phyloP scores from a whole-genome alignment of 177 flowering plant species.

The Telopea speciosissima region DNA sequence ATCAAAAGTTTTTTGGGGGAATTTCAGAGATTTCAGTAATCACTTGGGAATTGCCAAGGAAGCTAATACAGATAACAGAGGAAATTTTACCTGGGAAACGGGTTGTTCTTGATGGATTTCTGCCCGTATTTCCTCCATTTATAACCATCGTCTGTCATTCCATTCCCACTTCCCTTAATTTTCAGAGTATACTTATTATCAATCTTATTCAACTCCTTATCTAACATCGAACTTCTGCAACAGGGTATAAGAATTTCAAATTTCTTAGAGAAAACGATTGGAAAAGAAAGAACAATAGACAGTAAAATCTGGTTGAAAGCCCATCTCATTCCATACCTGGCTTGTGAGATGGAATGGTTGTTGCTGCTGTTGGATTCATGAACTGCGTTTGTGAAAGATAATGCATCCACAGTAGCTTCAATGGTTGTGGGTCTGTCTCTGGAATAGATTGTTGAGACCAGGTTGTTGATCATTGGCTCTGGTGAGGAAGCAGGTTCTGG shows the following conservation, averaged over 20 bases:
- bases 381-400: constrained; percentile 20
- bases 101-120: constrained; percentile 87
- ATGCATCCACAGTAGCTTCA: constrained; percentile 39
- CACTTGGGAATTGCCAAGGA: neutral
- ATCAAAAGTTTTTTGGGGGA: too few relatives aligned
- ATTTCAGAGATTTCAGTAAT: neutral
- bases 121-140: constrained; percentile 98
- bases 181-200: constrained; percentile 71
- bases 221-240: constrained; percentile 38
- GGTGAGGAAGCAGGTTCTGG: constrained; percentile 6
- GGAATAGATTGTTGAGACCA: constrained; percentile 29
- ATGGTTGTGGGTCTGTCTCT: constrained; percentile 65
- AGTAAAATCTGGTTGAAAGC: neutral
- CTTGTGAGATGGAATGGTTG: constrained; percentile 14
- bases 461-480: constrained; percentile 12
- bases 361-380: constrained; percentile 9
- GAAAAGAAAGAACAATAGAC: neutral
- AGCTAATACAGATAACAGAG: neutral
- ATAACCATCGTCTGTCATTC: constrained; percentile 79
- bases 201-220: constrained; percentile 37
- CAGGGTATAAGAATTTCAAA: neutral
- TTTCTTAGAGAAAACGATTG: neutral
- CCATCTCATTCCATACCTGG: constrained; percentile 29
- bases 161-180: constrained; percentile 55
- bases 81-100: constrained; percentile 58